Percentiles rank a stretch among this genome's conserved stretches.
Conservation (phyloP, 1,139 yeast genomes). For the Protomyces gravidus region DNA sequence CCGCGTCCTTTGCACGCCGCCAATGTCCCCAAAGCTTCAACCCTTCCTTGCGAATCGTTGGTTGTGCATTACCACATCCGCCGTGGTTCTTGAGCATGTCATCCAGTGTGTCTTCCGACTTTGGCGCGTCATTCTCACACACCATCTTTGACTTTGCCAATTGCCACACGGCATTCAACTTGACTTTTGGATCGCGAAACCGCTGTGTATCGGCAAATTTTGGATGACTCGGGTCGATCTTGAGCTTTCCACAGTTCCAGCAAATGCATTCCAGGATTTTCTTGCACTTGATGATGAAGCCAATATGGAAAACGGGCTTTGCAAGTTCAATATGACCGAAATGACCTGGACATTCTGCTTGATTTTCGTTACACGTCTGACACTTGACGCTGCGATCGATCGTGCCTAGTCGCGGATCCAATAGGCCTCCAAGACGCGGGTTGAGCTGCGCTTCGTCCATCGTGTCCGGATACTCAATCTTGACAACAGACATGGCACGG, state of each 20-base stretch:
- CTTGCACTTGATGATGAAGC: constrained; percentile 61
- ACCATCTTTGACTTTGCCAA: constrained; percentile 87
- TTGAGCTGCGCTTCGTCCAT: constrained; percentile 95
- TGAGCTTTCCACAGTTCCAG: constrained; percentile 94
- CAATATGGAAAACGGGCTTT: constrained; percentile 96
- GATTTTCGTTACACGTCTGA: constrained; percentile 98
- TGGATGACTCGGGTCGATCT: constrained; percentile 75
- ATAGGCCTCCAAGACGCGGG: constrained; percentile 94
- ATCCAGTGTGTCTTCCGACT: constrained; percentile 39
- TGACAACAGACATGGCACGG: constrained; percentile 36
- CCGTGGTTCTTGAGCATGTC: constrained; percentile 60
- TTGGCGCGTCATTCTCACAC: constrained; percentile 82
- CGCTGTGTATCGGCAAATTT: constrained; percentile 83
- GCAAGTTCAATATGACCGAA: constrained; percentile 98
- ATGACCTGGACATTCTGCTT: constrained; percentile 99
- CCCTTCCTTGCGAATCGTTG: constrained; percentile 93
- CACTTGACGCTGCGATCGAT: constrained; percentile 95
- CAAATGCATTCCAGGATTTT: constrained; percentile 95
- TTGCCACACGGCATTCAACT: constrained; percentile 95
- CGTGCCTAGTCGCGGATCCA: constrained; percentile 95
- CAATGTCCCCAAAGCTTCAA: constrained; percentile 94
- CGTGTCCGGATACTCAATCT: constrained; percentile 73
- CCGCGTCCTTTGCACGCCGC: constrained; percentile 77
- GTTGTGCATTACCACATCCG: constrained; percentile 97
- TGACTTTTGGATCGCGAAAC: constrained; percentile 88